phyloP scores from a whole-genome alignment of 345 rosid species.

The Euphorbia tirucalli region DNA sequence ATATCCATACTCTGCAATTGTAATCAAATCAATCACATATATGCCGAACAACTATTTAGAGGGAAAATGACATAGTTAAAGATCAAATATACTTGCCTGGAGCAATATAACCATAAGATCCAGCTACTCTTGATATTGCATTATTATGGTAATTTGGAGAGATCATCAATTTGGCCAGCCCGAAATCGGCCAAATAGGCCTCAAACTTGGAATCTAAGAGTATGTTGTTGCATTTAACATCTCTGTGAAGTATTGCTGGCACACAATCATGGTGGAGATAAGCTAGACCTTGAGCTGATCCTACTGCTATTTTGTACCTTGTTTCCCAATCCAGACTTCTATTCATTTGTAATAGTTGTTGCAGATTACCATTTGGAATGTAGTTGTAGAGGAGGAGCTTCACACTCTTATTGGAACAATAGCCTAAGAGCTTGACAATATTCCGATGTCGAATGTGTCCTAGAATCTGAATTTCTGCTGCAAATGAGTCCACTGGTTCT shows the following conservation, averaged over 20 bases:
- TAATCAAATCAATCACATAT: conserved; percentile 9
- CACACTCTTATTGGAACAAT: conserved; percentile 76
- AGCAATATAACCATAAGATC: conserved; percentile 92
- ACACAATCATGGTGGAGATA: conserved; percentile 92
- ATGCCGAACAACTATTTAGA: neutral
- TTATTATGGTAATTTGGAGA: conserved; percentile 69
- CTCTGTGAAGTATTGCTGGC: conserved; percentile 86
- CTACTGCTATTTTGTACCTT: conserved; percentile 83
- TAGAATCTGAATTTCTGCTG: conserved; percentile 89
- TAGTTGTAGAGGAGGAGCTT: conserved; percentile 88
- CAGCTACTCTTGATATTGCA: conserved; percentile 84
- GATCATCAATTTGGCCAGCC: conserved; percentile 82
- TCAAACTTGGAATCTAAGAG: conserved; percentile 79
- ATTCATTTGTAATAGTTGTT: conserved; percentile 65
- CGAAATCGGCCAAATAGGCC: conserved; percentile 88
- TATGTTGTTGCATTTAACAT: conserved; percentile 88
- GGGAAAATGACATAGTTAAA: too few species aligned
- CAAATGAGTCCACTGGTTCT: conserved; percentile 66
- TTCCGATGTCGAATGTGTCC: conserved; percentile 89
- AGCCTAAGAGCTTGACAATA: conserved; percentile 84
- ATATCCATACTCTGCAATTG: conserved; percentile 84
- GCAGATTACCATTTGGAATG: conserved; percentile 77
- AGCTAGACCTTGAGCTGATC: conserved; percentile 89
- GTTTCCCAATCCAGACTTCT: conserved; percentile 86
- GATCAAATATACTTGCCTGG: conserved; percentile 58